Percentiles rank a stretch among this genome's conserved stretches.
phyloP scores from a whole-genome alignment of 768 basidiomycete genomes.

The Xerocomellus dryophilus region DNA sequence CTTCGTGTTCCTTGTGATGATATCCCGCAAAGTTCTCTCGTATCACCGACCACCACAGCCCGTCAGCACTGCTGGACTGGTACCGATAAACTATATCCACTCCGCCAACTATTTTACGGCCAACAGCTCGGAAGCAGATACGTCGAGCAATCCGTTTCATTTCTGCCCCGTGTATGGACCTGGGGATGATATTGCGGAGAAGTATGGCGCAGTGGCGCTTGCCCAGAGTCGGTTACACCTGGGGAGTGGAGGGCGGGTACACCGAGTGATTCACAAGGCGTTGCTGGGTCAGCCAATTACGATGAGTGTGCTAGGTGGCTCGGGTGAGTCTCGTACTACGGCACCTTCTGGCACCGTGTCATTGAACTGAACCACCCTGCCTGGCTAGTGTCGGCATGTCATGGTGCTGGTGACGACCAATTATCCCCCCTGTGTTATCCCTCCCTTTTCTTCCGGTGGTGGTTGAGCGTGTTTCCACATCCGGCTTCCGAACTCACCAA shows the following conservation, averaged over 20 bases:
- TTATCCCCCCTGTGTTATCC: constrained; percentile 85
- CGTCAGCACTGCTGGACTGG: constrained; percentile 45
- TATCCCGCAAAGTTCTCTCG: constrained; percentile 56
- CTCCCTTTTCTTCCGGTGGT: constrained; percentile 94
- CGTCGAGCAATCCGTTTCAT: constrained; percentile 61
- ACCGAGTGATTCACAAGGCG: constrained; percentile 79
- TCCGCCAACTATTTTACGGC: constrained; percentile 28
- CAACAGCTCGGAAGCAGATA: constrained; percentile 36
- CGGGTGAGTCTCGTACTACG: constrained; percentile 48
- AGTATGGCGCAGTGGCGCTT: constrained; percentile 74
- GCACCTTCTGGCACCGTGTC: background rate
- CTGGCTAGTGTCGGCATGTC: constrained; percentile 82
- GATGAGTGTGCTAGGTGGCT: constrained; percentile 87
- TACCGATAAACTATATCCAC: constrained; percentile 84
- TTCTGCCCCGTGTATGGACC: constrained; percentile 91
- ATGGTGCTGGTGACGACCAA: constrained; percentile 90
- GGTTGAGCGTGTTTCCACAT: constrained; percentile 96
- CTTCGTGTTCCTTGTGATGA: constrained; percentile 51
- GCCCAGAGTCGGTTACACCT: constrained; percentile 72
- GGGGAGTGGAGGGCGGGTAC: constrained; percentile 79
- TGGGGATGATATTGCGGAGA: constrained; percentile 71
- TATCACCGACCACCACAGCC: constrained; percentile 25
- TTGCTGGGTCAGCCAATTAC: constrained; percentile 83
- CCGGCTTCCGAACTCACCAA: constrained; percentile 98
- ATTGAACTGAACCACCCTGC: background rate